These are phyloP conservation scores for Trypanosoma platydactyli DNA, from an alignment of 208 protist genomes.

Conservation along the genomic window DNA sequence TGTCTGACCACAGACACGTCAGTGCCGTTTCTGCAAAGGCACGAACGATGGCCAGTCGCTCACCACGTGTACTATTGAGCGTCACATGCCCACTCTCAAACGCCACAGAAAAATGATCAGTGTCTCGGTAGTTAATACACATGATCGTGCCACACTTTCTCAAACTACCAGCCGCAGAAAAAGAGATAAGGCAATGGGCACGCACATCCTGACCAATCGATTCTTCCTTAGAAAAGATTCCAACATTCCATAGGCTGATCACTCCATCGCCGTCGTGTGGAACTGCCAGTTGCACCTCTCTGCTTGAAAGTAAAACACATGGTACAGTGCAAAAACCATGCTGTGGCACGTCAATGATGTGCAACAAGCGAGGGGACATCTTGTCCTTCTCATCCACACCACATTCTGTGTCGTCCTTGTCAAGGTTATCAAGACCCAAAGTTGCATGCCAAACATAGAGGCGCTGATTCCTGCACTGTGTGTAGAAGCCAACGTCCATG, in stretches of 20 bases:
- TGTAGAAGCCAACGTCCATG: constrained; percentile 48
- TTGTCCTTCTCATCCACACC: background rate
- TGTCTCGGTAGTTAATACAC: constrained; percentile 50
- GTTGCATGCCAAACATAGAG: constrained; percentile 61
- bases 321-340: constrained; percentile 67
- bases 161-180: constrained; percentile 34
- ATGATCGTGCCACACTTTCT: constrained; percentile 83
- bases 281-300: constrained; percentile 37
- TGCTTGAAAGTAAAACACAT: constrained; percentile 16
- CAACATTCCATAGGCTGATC: constrained; percentile 43
- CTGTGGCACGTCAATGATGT: constrained; percentile 58
- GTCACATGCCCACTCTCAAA: constrained; percentile 84
- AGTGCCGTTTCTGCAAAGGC: constrained; percentile 74
- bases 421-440: constrained; percentile 2
- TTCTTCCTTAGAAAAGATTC: background rate
- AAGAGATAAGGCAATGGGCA: constrained; percentile 32
- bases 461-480: constrained; percentile 73
- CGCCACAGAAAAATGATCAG: constrained; percentile 23
- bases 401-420: constrained; percentile 5
- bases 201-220: constrained; percentile 11
- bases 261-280: constrained; percentile 56
- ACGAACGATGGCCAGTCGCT: constrained; percentile 42
- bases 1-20: constrained; percentile 49
- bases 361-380: constrained; percentile 29
- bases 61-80: constrained; percentile 26